Percentiles rank a stretch among this genome's conserved stretches.
Conservation (phyloP, 164 flowering plant genomes). For the Piper longum region DNA sequence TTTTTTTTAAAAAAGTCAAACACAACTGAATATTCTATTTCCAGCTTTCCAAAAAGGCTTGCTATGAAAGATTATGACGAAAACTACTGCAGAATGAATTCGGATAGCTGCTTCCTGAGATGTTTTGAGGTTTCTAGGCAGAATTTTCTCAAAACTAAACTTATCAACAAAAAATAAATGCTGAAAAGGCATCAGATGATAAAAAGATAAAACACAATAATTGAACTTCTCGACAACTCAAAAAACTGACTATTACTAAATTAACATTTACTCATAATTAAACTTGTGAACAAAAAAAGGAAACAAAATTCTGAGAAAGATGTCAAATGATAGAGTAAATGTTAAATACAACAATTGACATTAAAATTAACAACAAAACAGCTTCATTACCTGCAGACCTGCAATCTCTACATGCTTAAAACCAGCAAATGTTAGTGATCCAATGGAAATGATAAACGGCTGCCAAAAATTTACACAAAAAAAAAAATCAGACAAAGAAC, state of each 20-base stretch:
- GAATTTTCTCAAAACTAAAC: too few relatives aligned
- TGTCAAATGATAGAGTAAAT: not conserved
- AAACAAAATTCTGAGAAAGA: not conserved
- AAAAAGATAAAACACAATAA: too few relatives aligned
- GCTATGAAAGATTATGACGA: not conserved
- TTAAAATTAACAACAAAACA: not conserved
- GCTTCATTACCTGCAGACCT: not conserved
- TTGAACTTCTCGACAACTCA: too few relatives aligned
- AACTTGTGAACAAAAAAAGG: not conserved
- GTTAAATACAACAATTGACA: not conserved
- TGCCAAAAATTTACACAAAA: not conserved
- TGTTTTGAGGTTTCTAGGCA: too few relatives aligned
- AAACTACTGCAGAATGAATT: too few relatives aligned
- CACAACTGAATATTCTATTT: not conserved
- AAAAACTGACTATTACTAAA: too few relatives aligned
- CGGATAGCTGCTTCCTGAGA: too few relatives aligned
- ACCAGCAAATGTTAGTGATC: not conserved
- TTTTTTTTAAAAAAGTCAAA: constrained; percentile 7
- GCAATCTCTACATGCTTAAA: not conserved
- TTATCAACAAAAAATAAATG: too few relatives aligned
- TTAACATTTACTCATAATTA: not conserved
- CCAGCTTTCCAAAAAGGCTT: not conserved
- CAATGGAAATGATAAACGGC: not conserved
- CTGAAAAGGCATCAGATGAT: too few relatives aligned
- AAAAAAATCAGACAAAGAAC: not conserved